Evolutionary conservation across 2,329 filamentous ascomycete species (phyloP).

Genomic region (Aspergillus calidoustus): DNA sequence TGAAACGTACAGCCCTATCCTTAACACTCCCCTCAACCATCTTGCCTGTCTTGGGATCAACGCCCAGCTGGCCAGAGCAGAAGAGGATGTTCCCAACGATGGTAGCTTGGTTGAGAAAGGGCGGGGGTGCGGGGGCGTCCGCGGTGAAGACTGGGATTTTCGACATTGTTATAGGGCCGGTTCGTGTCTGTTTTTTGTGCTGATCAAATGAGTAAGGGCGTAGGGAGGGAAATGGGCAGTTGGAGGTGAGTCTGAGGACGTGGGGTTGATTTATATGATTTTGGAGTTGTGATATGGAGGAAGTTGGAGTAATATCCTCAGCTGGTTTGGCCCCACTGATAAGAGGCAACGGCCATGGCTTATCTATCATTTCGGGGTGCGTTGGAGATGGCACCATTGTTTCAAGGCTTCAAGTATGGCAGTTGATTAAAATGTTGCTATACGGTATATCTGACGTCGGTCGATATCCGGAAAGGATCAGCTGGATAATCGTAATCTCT

Average conservation of each 20-base stretch:
- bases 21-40: slow-evolving; percentile 61
- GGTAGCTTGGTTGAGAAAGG: slow-evolving; percentile 61
- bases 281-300: not conserved
- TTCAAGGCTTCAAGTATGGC: too few relatives aligned
- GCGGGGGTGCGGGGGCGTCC: slow-evolving; percentile 56
- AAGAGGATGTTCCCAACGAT: slow-evolving; percentile 67
- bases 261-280: not conserved
- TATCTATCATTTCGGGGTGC: not conserved
- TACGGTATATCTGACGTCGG: too few relatives aligned
- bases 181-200: not conserved
- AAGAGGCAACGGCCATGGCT: not conserved
- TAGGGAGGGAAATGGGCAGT: not conserved
- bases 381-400: not conserved
- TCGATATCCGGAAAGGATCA: too few relatives aligned
- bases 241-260: not conserved
- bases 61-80: slow-evolving; percentile 66
- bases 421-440: too few relatives aligned
- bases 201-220: not conserved
- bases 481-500: too few relatives aligned
- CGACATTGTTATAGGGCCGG: slow-evolving; percentile 4
- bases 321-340: not conserved
- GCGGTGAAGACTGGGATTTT: slow-evolving; percentile 42
- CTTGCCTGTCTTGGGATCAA: slow-evolving; percentile 57
- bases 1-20: slow-evolving; percentile 53
- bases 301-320: not conserved